Percentiles rank a stretch among this genome's conserved stretches.
These are phyloP conservation scores for Mycocentrospora acerina DNA, from an alignment of 2,329 filamentous ascomycete species.

Conservation along the genomic window DNA sequence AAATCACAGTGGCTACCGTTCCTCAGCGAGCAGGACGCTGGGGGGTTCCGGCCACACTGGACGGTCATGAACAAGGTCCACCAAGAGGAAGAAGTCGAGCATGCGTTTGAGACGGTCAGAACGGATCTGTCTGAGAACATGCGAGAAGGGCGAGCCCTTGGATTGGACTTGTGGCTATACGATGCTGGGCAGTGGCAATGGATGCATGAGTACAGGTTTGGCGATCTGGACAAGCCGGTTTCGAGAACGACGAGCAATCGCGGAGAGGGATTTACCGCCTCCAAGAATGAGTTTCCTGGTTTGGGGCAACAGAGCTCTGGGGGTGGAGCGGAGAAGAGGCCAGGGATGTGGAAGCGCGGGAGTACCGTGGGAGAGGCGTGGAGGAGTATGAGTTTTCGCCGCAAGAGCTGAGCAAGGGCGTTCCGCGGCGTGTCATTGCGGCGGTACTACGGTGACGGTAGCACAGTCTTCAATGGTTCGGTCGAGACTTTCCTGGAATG, in stretches of 20 bases:
- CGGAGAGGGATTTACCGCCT: not conserved
- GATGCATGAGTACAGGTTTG: constrained; percentile 40
- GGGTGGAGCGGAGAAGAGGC: constrained; percentile 8
- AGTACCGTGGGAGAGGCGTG: constrained; percentile 16
- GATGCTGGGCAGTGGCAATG: constrained; percentile 45
- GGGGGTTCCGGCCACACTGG: constrained; percentile 45
- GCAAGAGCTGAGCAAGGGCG: constrained; percentile 8
- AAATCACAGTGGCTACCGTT: constrained; percentile 40
- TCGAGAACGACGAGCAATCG: constrained; percentile 1
- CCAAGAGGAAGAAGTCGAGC: constrained; percentile 40
- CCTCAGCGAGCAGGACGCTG: constrained; percentile 48
- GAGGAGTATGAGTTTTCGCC: constrained; percentile 16
- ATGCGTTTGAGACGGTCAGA: constrained; percentile 40
- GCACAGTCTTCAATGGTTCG: constrained; percentile 1
- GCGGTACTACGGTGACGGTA: constrained; percentile 2
- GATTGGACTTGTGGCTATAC: constrained; percentile 47
- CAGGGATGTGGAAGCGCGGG: constrained; percentile 16
- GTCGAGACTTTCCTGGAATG: constrained; percentile 1
- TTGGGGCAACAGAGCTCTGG: constrained; percentile 1
- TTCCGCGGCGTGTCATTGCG: not conserved
- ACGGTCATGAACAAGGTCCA: constrained; percentile 52
- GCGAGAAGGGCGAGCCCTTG: constrained; percentile 39
- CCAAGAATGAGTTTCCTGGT: constrained; percentile 1
- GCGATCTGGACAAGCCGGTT: constrained; percentile 1
- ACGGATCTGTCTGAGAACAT: constrained; percentile 31